Base-by-base conservation (phyloP, 129 eudicot species). In the Tagetes erecta region DNA sequence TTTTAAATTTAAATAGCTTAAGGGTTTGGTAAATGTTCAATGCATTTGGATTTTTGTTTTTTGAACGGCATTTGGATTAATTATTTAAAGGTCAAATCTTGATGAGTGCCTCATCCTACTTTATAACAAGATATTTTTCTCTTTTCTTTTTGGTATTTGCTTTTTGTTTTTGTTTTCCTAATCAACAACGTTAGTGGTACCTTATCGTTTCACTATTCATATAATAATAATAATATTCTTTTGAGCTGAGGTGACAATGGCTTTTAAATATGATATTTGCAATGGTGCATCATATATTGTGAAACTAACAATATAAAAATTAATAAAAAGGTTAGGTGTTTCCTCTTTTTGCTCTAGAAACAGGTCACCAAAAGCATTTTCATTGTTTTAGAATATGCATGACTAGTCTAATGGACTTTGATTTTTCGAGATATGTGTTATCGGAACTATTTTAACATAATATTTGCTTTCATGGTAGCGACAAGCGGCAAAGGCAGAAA, bases 231-330 rank as follows among this genome's bases (percentile, higher is more conserved):
- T 69, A 64, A 67, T 57, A 58, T 67, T 52, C 58, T 55, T 67
- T 65, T 73, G 49, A 68, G 68, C 73, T 80, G 85, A 68, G 68
- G 76, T 80, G 85, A 73, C 78, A 64, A 74, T 78, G 88, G 1
- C 65, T 58, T 58, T 42, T 5, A 42, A 42, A 42, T 42, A 6
- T 55, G 20, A 55, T 55, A 50, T 27, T 6, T 55, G 10, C 8
- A 27, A 20, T 20, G 27, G 27, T 27, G 33, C 5, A 55, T 42
- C 1, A 1, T 42, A 42, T 9, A 5, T 5, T 42, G 46, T 42
- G 46, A 57, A 58, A 8, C 64, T 39, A 58, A 5, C 40, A 33
- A 53, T 53, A 53, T 20, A 53, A 53, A 53, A 52, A 52, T 9
- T 42, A 42, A 42, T 42, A 42, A 42, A 42, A 42, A 5, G 46